These are phyloP conservation scores for Ophiocordyceps camponoti-saundersi DNA, from an alignment of 2,329 filamentous ascomycete species.

Conservation along the genomic window DNA sequence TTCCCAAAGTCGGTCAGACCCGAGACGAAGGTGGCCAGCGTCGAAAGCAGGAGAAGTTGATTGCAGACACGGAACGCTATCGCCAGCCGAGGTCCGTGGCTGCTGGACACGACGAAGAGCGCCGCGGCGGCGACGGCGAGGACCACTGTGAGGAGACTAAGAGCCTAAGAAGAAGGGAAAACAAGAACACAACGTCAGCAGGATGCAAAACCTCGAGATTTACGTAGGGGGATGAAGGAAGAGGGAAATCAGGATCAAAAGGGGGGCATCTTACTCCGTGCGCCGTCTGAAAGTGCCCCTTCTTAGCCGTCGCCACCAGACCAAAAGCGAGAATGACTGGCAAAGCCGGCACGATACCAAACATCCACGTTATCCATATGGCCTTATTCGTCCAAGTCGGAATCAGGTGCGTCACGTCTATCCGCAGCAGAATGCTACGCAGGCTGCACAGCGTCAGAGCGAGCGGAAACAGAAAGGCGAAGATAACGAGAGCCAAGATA, in stretches of 20 bases:
- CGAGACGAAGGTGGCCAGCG: slow-evolving; percentile 7
- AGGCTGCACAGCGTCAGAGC: slow-evolving; percentile 11
- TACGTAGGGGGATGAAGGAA: background rate
- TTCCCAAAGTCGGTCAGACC: slow-evolving; percentile 13
- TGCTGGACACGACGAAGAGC: background rate
- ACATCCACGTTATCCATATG: slow-evolving; percentile 10
- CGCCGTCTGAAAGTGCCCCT: slow-evolving; percentile 10
- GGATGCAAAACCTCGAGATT: background rate
- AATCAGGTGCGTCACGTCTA: slow-evolving; percentile 7
- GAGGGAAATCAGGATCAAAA: background rate
- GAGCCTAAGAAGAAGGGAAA: background rate
- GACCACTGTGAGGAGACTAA: background rate
- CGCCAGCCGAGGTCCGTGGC: background rate
- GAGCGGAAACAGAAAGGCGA: slow-evolving; percentile 11
- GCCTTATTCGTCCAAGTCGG: slow-evolving; percentile 7
- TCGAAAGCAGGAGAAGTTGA: slow-evolving; percentile 10
- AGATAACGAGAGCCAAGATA: slow-evolving; percentile 7
- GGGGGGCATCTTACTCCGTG: slow-evolving; percentile 10
- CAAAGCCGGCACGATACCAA: slow-evolving; percentile 9
- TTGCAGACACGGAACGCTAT: slow-evolving; percentile 7
- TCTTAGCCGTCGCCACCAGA: slow-evolving; percentile 6
- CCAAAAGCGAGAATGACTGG: slow-evolving; percentile 12
- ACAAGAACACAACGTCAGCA: background rate
- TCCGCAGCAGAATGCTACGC: slow-evolving; percentile 9
- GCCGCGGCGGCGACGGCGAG: background rate